These are phyloP conservation scores for Diversispora eburnea DNA, from an alignment of 192 early-diverging fungal species.

Conservation along the genomic window DNA sequence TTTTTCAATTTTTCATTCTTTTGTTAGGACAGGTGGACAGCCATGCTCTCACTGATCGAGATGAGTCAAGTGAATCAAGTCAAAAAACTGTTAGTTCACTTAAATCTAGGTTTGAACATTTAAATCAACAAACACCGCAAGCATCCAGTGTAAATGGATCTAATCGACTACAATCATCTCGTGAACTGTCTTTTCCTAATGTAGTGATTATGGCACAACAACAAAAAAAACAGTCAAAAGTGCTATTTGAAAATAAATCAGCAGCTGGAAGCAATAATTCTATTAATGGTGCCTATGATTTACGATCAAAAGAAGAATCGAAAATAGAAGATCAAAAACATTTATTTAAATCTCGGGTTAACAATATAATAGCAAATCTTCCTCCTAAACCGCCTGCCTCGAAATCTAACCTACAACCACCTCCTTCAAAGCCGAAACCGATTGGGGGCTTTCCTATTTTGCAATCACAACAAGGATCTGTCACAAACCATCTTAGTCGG, in stretches of 20 bases:
- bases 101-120: constrained; percentile 9
- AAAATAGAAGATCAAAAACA: neutral
- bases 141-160: neutral
- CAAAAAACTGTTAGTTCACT: neutral
- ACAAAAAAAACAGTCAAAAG: neutral
- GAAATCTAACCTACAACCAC: neutral
- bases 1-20: neutral
- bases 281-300: neutral
- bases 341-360: neutral
- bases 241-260: neutral
- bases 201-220: neutral
- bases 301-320: neutral
- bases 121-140: neutral
- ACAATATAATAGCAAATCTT: neutral
- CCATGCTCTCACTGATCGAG: neutral
- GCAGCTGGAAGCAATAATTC: neutral
- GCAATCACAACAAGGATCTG: no score
- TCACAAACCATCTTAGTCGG: no score
- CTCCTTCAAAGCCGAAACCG: neutral
- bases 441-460: no score
- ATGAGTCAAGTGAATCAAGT: neutral
- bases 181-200: neutral
- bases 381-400: neutral
- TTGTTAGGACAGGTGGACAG: constrained; percentile 21
- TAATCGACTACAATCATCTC: neutral